Base-by-base conservation (phyloP, 1,284 basidiomycete genomes). In the Irpex sp. region DNA sequence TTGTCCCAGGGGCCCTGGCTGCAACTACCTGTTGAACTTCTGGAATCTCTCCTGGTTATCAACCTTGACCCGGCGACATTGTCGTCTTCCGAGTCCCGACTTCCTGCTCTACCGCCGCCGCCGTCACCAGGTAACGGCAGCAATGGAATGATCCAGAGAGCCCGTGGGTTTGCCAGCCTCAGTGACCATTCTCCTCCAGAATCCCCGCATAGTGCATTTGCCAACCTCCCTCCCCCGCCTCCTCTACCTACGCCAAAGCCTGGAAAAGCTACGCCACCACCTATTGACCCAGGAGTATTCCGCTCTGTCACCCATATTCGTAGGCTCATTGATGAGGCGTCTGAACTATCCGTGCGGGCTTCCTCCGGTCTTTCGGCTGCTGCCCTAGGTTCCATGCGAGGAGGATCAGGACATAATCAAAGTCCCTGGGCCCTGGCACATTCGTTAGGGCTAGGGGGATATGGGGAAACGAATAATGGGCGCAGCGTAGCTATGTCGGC, bases 281-380 rank as follows among this genome's bases (percentile, higher is more conserved):
- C 91, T 15, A 91, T 94, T 59, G 92, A 94, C 70, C 91, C 92
- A 0, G 91, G 90, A 52, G 90, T 92, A 1, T 92, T 94, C 69
- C 84, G 86, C 36, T 88, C 83, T 58, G 87, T 93, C 34, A 80
- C 84, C 0, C 78, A 82, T 36, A 92, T 94, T 61, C 85, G 92
- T 31, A 78, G 85, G 58, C 83, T 93, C 40, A 91, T 94, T 65
- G 92, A 94, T 72, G 92, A 93, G 71, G 92, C 92, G 0, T 84
- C 92, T 0, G 92, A 92, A 71, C 80, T 94, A 5, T 89, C 89
- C 11, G 88, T 94, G 4, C 86, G 92, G 47, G 92, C 92, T 15
- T 85, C 89, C 9, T 92, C 91, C 4, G 91, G 92, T 1, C 74
- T 94, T 21, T 90, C 89, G 21, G 82, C 89, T 34, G 83, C 86